phyloP scores from a whole-genome alignment of 306 rosid species.

The Lablab purpureus region DNA sequence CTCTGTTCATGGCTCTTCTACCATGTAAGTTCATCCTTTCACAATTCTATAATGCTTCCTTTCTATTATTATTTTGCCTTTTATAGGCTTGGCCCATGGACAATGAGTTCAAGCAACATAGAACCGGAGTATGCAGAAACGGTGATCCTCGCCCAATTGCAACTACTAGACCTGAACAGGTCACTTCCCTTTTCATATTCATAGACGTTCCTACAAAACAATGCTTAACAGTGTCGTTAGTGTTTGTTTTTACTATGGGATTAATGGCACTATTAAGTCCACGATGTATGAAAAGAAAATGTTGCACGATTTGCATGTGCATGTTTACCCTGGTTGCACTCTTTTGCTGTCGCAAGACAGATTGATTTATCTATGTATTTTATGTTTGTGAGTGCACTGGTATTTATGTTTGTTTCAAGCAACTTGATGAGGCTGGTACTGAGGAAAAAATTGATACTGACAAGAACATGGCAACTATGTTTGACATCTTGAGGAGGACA shows the following conservation, averaged over 20 bases:
- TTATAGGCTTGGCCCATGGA: conserved; percentile 90
- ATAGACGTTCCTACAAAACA: background rate
- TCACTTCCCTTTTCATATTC: conserved; percentile 18
- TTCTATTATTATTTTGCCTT: background rate
- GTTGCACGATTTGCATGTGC: background rate
- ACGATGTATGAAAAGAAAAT: background rate
- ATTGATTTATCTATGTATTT: background rate
- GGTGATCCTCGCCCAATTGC: conserved; percentile 50
- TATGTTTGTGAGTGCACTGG: conserved; percentile 3
- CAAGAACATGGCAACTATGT: conserved; percentile 75
- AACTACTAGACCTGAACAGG: conserved; percentile 76
- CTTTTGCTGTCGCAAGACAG: background rate
- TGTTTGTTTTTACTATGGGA: too few relatives aligned
- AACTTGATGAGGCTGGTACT: conserved; percentile 57
- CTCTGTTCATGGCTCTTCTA: conserved; percentile 64
- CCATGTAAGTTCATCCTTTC: conserved; percentile 61
- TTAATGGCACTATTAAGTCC: too few relatives aligned
- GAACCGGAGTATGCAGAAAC: conserved; percentile 43
- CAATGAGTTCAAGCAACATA: conserved; percentile 69
- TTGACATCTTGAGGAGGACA: conserved; percentile 58
- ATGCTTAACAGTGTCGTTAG: background rate
- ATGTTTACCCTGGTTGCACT: background rate
- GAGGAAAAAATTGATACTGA: conserved; percentile 78
- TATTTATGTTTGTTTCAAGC: conserved; percentile 44
- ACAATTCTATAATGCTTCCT: background rate